Evolutionary conservation across 345 rosid species (phyloP).

Genomic region (Cardiospermum halicacabum): DNA sequence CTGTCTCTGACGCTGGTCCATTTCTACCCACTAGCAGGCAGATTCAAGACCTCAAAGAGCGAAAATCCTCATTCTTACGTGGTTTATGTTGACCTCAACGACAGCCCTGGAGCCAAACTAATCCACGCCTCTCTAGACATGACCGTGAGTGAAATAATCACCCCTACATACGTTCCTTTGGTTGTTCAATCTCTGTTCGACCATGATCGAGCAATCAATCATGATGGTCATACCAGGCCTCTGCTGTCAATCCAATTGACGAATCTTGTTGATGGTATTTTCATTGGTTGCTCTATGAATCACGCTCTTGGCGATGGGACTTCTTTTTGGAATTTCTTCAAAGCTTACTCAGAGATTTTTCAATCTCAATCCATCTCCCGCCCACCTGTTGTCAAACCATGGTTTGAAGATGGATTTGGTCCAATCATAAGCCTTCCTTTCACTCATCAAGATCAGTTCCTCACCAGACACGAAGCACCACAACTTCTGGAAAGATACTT

Average conservation of each 20-base stretch:
- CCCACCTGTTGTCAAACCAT: conserved; percentile 41
- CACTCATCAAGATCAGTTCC: conserved; percentile 39
- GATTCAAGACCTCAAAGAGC: conserved; percentile 30
- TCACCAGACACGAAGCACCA: conserved; percentile 39
- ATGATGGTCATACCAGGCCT: conserved; percentile 53
- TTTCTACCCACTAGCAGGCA: conserved; percentile 73
- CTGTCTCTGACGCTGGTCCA: conserved; percentile 58
- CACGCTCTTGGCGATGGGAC: conserved; percentile 60
- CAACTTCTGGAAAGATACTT: conserved; percentile 51
- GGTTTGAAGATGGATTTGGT: conserved; percentile 51
- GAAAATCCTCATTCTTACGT: conserved; percentile 34
- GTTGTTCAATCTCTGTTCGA: conserved; percentile 67
- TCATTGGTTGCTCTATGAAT: conserved; percentile 63
- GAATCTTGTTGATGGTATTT: conserved; percentile 58
- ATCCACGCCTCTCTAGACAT: conserved; percentile 44
- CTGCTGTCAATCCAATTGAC: conserved; percentile 60
- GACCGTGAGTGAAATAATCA: conserved; percentile 38
- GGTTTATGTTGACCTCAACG: conserved; percentile 46
- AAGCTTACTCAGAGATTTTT: conserved; percentile 56
- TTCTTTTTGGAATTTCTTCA: conserved; percentile 73
- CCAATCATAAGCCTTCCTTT: conserved; percentile 47
- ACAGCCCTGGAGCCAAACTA: conserved; percentile 45
- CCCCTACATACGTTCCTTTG: conserved; percentile 44
- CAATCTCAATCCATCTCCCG: conserved; percentile 37
- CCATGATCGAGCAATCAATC: conserved; percentile 49